A percentile compares a stretch with the other conserved stretches of the same genome.
Conservation (phyloP, 768 basidiomycete species). For the Tylopilus balloui region DNA sequence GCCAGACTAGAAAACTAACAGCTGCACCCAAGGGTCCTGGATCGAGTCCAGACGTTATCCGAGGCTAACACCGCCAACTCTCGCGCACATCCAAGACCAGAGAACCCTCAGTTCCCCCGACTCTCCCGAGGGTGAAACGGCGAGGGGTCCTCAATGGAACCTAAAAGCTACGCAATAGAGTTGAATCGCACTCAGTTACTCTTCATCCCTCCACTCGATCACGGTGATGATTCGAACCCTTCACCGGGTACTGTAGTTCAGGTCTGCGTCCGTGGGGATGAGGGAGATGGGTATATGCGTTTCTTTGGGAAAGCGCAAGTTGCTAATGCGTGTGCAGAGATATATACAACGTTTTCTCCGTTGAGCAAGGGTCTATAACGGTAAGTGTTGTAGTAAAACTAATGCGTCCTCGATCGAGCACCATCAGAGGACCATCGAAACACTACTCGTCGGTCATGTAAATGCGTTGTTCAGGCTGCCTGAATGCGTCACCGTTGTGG, state of each 20-base stretch:
- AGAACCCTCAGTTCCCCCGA: background rate
- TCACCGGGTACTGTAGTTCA: constrained; percentile 23
- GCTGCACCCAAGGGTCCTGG: background rate
- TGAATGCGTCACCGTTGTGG: constrained; percentile 10
- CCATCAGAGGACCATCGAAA: constrained; percentile 23
- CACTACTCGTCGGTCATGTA: constrained; percentile 20
- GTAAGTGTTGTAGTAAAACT: constrained; percentile 10
- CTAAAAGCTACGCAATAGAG: constrained; percentile 11
- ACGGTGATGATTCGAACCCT: background rate
- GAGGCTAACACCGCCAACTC: background rate
- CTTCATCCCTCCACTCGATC: constrained; percentile 15
- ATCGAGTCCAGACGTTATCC: background rate
- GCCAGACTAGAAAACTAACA: background rate
- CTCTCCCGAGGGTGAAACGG: background rate
- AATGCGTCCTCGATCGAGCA: background rate
- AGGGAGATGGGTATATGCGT: constrained; percentile 20
- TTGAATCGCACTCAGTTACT: constrained; percentile 25
- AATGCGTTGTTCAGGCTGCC: constrained; percentile 15
- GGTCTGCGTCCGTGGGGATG: constrained; percentile 17
- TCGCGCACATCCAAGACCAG: background rate
- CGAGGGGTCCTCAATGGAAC: background rate
- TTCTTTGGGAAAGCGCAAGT: too few relatives aligned
- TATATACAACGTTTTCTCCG: constrained; percentile 2
- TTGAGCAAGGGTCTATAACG: constrained; percentile 15
- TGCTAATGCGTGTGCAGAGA: constrained; percentile 10